Conservation (phyloP, 257 asterid species). For the Solanum pinnatisectum region DNA sequence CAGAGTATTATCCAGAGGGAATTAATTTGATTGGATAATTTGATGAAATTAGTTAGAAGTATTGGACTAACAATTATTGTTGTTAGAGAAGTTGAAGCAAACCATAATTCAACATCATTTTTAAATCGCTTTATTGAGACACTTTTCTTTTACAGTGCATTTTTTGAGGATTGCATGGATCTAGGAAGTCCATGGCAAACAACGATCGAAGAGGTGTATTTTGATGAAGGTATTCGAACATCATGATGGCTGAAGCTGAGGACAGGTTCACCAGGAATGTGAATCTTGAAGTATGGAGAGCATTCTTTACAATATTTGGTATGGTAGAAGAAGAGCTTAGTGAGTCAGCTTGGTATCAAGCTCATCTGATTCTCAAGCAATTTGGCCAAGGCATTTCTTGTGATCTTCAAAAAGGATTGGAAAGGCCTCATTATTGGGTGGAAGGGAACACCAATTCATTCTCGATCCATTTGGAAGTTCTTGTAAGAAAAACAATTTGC, state of each 20-base stretch:
- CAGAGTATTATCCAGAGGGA: no score
- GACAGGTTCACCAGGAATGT: conserved; percentile 39
- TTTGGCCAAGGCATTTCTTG: conserved; percentile 26
- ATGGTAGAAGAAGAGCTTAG: conserved; percentile 40
- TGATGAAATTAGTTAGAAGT: conserved; percentile 29
- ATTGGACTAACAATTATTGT: conserved; percentile 43
- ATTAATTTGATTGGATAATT: conserved; percentile 8
- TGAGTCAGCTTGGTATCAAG: conserved; percentile 37
- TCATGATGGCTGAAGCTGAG: conserved; percentile 38
- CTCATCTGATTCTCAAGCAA: conserved; percentile 28
- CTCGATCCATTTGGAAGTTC: conserved; percentile 38
- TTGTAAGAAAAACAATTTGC: neutral
- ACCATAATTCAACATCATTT: conserved; percentile 53
- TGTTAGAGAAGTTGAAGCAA: conserved; percentile 54
- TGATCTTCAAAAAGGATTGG: conserved; percentile 23
- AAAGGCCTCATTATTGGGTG: conserved; percentile 34
- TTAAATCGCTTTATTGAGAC: conserved; percentile 46
- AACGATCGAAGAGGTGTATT: conserved; percentile 26
- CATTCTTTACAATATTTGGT: conserved; percentile 35
- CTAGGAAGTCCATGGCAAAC: conserved; percentile 18
- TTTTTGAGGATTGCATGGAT: conserved; percentile 51
- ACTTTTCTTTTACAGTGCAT: conserved; percentile 33
- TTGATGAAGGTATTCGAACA: conserved; percentile 47
- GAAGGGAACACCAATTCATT: conserved; percentile 43
- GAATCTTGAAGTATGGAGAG: conserved; percentile 54